Evolutionary conservation across 495 filamentous ascomycete species (phyloP).

Genomic region (Penicillium angulare): DNA sequence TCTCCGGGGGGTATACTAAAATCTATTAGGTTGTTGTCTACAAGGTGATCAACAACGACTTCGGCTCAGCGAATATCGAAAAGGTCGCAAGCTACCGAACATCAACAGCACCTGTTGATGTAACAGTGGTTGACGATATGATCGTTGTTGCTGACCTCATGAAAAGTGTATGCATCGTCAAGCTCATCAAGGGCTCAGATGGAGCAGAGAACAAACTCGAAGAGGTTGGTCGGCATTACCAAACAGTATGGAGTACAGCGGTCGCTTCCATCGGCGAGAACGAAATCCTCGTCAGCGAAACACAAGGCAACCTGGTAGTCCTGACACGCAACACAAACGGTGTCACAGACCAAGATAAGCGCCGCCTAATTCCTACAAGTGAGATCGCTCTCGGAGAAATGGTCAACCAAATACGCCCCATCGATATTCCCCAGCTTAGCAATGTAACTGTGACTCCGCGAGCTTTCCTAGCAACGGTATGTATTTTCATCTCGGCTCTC

Average conservation of each 20-base stretch:
- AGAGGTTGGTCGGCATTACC: conserved; percentile 74
- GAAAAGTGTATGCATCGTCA: conserved; percentile 81
- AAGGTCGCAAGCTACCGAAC: conserved; percentile 74
- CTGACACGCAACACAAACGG: conserved; percentile 68
- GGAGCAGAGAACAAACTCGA: conserved; percentile 50
- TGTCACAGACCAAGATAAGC: conserved; percentile 69
- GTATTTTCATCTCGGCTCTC: conserved; percentile 20
- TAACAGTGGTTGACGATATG: conserved; percentile 64
- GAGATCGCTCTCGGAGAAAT: conserved; percentile 87
- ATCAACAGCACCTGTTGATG: conserved; percentile 79
- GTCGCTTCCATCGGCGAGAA: conserved; percentile 69
- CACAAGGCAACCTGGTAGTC: conserved; percentile 83
- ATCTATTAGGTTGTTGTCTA: conserved; percentile 55
- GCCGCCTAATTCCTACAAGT: conserved; percentile 66
- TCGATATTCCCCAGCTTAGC: conserved; percentile 56
- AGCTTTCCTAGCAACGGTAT: conserved; percentile 88
- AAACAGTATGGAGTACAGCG: conserved; percentile 78
- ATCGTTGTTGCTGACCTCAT: conserved; percentile 91
- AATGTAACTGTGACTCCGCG: conserved; percentile 70
- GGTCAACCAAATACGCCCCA: conserved; percentile 77
- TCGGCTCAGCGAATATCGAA: conserved; percentile 51
- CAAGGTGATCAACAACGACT: conserved; percentile 45
- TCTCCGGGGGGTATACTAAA: not conserved
- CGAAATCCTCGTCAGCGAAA: conserved; percentile 76
- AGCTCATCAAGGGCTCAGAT: conserved; percentile 54